Evolutionary conservation across 1,284 basidiomycete genomes (phyloP).

Genomic region (Trichosporon sp.): DNA sequence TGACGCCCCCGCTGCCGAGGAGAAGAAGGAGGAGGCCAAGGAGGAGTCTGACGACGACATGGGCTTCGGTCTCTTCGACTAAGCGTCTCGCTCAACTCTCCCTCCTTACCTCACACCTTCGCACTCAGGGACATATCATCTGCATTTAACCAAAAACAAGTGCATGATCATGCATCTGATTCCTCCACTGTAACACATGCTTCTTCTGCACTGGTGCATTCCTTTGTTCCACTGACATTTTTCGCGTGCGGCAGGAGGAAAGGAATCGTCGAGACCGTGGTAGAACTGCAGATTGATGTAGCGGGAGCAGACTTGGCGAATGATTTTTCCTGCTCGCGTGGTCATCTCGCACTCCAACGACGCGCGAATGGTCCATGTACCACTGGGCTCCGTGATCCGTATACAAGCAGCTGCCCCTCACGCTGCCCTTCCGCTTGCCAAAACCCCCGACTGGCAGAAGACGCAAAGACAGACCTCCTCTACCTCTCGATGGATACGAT

Average conservation of each 20-base stretch:
- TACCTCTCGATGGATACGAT: too few species aligned
- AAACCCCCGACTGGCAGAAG: too few species aligned
- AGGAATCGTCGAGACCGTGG: too few species aligned
- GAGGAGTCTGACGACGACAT: constrained; percentile 59
- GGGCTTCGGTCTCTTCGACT: constrained; percentile 92
- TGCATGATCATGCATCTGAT: constrained; percentile 23
- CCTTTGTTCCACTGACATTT: neutral
- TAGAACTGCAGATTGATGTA: neutral
- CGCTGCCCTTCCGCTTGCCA: too few species aligned
- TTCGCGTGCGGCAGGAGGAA: too few species aligned
- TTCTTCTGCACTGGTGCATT: neutral
- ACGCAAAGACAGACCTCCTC: too few species aligned
- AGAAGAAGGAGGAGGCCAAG: constrained; percentile 64
- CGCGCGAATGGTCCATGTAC: too few species aligned
- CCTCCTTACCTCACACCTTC: neutral
- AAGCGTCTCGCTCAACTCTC: constrained; percentile 53
- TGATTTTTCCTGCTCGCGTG: constrained; percentile 13
- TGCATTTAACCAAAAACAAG: neutral
- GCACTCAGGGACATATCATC: constrained; percentile 16
- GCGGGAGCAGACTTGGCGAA: neutral
- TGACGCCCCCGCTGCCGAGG: constrained; percentile 69
- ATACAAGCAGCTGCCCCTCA: too few species aligned
- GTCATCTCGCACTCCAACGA: neutral
- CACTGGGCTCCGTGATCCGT: too few species aligned
- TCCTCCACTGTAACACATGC: constrained; percentile 5